Conservation (phyloP, 495 filamentous ascomycete genomes). For the Penicillium paxilli region DNA sequence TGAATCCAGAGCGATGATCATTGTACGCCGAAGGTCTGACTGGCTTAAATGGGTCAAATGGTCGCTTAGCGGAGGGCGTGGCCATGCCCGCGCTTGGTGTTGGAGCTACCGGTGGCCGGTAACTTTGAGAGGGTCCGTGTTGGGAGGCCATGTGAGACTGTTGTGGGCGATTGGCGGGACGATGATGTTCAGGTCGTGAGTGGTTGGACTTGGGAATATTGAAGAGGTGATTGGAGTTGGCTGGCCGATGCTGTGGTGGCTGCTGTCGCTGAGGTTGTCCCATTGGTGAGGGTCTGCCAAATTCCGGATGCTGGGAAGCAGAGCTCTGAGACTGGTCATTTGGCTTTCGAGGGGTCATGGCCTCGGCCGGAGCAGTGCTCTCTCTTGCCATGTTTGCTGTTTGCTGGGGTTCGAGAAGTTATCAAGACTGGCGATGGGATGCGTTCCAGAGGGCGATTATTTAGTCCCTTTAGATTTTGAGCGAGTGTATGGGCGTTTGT, state of each 20-base stretch:
- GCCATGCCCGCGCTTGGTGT: slow-evolving; percentile 14
- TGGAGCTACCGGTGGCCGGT: slow-evolving; percentile 21
- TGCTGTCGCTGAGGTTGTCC: slow-evolving; percentile 43
- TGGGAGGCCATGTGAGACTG: slow-evolving; percentile 16
- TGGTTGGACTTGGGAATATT: slow-evolving; percentile 52
- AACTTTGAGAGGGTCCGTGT: slow-evolving; percentile 12
- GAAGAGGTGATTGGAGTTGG: slow-evolving; percentile 42
- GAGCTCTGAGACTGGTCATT: slow-evolving; percentile 27
- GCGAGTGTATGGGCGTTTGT: not conserved
- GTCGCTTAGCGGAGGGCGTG: slow-evolving; percentile 26
- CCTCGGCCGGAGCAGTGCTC: slow-evolving; percentile 37
- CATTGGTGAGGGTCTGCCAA: slow-evolving; percentile 58
- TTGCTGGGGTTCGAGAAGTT: not conserved
- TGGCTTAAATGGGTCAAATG: slow-evolving; percentile 46
- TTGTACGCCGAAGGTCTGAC: slow-evolving; percentile 44
- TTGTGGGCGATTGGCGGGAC: slow-evolving; percentile 25
- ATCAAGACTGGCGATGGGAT: not conserved
- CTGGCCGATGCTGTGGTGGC: slow-evolving; percentile 36
- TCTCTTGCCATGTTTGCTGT: slow-evolving; percentile 40
- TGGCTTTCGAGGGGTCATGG: slow-evolving; percentile 32
- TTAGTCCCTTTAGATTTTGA: not conserved
- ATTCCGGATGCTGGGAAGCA: slow-evolving; percentile 48
- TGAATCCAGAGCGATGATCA: slow-evolving; percentile 30
- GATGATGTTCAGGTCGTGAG: slow-evolving; percentile 50
- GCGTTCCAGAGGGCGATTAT: not conserved